A percentile compares a stretch with the other conserved stretches of the same genome.
Conservation (phyloP, 345 rosid genomes). For the Punica granatum region DNA sequence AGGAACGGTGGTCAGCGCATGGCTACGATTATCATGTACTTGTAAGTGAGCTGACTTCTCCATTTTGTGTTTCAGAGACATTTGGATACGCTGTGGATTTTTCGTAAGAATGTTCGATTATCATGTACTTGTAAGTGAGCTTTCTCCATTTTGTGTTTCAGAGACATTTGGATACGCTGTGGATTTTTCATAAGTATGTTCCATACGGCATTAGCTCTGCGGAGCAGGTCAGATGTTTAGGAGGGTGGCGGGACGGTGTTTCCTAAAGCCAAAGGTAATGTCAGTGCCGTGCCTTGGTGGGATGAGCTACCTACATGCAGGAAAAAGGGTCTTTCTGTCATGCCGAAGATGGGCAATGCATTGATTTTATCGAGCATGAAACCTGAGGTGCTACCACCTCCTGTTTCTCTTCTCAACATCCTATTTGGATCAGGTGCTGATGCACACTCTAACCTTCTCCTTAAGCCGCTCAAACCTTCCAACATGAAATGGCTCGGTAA, state of each 20-base stretch:
- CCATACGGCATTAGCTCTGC: conserved; percentile 24
- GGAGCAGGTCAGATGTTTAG: conserved; percentile 84
- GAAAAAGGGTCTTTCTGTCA: conserved; percentile 72
- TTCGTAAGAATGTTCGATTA: too few species aligned
- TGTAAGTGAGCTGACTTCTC: conserved; percentile 40
- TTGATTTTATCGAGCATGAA: conserved; percentile 97
- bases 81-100: neutral
- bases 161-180: neutral
- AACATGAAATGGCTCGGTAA: too few species aligned
- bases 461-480: too few species aligned
- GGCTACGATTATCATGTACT: conserved; percentile 95
- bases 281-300: conserved; percentile 88
- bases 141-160: neutral
- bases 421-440: too few species aligned
- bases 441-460: too few species aligned
- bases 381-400: too few species aligned
- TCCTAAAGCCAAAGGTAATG: conserved; percentile 80
- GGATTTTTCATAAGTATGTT: too few species aligned
- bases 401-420: too few species aligned
- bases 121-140: conserved; percentile 86
- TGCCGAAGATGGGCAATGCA: conserved; percentile 96
- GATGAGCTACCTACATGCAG: conserved; percentile 83
- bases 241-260: conserved; percentile 98
- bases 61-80: neutral
- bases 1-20: conserved; percentile 92